Conservation (phyloP, 139 green algal species). For the Deuterostichococcus epilithicus region DNA sequence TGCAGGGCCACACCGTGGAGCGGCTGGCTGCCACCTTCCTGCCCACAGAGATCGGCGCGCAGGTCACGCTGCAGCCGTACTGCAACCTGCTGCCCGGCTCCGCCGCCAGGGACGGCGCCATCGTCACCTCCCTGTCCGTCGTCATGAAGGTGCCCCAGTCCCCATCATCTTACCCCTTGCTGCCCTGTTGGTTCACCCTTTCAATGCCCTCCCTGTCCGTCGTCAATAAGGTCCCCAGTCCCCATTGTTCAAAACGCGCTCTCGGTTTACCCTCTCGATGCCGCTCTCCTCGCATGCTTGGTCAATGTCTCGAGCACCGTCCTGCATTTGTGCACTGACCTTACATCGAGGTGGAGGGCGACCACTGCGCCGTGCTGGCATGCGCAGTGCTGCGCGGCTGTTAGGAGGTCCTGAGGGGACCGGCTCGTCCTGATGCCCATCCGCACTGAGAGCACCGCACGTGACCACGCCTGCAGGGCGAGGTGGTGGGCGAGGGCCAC, state of each 20-base stretch:
- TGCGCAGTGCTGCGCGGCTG: too few relatives aligned
- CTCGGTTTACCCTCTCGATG: too few relatives aligned
- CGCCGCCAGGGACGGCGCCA: background rate
- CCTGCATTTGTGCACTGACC: too few relatives aligned
- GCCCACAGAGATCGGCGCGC: background rate
- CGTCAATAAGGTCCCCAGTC: too few relatives aligned
- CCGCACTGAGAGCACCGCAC: background rate
- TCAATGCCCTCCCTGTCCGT: too few relatives aligned
- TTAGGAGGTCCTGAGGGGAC: background rate
- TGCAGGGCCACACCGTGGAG: slow-evolving; percentile 1
- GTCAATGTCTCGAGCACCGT: too few relatives aligned
- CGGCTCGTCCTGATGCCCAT: background rate
- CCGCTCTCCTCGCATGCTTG: too few relatives aligned
- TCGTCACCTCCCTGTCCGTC: background rate
- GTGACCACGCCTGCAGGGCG: background rate
- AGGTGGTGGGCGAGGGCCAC: background rate
- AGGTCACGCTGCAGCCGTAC: background rate
- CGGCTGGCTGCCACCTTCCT: background rate
- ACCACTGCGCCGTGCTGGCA: too few relatives aligned
- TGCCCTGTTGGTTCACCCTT: too few relatives aligned
- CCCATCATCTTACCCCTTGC: too few relatives aligned
- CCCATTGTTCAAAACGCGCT: too few relatives aligned
- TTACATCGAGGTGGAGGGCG: too few relatives aligned
- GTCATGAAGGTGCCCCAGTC: slow-evolving; percentile 1
- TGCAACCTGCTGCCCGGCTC: background rate